Evolutionary conservation across 441 rosid species (phyloP).

Genomic region (Syzygium syzygioides): DNA sequence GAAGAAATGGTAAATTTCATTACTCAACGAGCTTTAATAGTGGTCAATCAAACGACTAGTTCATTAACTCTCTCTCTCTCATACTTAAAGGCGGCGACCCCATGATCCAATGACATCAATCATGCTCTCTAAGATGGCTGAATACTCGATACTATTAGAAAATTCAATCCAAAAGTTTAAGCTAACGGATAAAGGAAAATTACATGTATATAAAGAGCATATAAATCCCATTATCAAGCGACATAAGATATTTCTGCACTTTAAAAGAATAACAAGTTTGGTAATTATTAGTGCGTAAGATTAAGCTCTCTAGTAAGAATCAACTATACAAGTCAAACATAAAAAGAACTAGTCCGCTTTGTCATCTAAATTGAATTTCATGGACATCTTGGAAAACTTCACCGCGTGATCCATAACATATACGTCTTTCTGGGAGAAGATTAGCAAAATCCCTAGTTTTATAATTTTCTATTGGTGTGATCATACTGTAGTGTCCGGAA

Average conservation of each 20-base stretch:
- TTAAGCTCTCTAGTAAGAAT: background rate
- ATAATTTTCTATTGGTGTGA: background rate
- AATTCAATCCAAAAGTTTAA: background rate
- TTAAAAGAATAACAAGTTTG: background rate
- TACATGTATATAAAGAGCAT: background rate
- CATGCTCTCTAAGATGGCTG: background rate
- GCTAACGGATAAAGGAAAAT: rapidly evolving
- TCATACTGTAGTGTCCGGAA: background rate
- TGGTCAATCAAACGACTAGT: background rate
- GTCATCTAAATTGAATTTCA: background rate
- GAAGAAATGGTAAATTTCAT: background rate
- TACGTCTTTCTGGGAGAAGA: background rate
- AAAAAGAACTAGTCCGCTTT: background rate
- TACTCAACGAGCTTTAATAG: background rate
- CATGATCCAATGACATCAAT: background rate
- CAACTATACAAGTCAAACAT: background rate
- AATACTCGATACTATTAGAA: background rate
- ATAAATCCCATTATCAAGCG: background rate
- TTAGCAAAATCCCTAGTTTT: background rate
- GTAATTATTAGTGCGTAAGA: background rate
- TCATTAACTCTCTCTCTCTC: background rate
- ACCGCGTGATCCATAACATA: background rate
- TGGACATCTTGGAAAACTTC: background rate
- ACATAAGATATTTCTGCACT: background rate
- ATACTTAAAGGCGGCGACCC: background rate